Evolutionary conservation across 805 yeast species (phyloP).

Genomic region (Wickerhamomyces ciferrii): DNA sequence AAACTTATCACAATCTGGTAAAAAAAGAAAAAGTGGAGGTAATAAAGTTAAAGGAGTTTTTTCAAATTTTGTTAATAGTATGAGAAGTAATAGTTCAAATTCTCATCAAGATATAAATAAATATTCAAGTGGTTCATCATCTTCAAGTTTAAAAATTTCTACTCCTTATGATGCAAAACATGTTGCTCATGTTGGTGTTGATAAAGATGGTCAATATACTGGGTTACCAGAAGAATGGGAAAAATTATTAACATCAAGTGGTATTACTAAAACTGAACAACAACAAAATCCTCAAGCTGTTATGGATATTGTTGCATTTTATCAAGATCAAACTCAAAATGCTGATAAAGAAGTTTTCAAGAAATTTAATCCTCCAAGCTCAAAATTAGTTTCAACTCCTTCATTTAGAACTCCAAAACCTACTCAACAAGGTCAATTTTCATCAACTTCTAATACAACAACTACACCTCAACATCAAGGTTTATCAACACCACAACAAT

Average conservation of each 20-base stretch:
- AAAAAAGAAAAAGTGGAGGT: constrained; percentile 36
- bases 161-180: constrained; percentile 89
- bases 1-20: background rate
- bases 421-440: constrained; percentile 10
- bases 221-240: constrained; percentile 96
- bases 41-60: constrained; percentile 56
- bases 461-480: constrained; percentile 13
- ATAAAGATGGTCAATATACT: constrained; percentile 78
- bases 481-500: constrained; percentile 22
- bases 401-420: constrained; percentile 29
- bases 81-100: constrained; percentile 34
- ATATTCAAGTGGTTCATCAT: constrained; percentile 9
- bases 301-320: constrained; percentile 83
- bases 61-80: constrained; percentile 37
- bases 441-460: constrained; percentile 16
- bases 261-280: constrained; percentile 84
- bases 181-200: constrained; percentile 91
- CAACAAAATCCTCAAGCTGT: constrained; percentile 92
- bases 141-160: constrained; percentile 52
- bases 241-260: constrained; percentile 71
- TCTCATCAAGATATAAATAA: constrained; percentile 10
- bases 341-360: constrained; percentile 36
- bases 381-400: constrained; percentile 22
- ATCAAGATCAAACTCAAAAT: constrained; percentile 51
- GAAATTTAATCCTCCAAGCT: constrained; percentile 28